Conservation (phyloP, 2,329 filamentous ascomycete species). For the Verticillium nubilum region DNA sequence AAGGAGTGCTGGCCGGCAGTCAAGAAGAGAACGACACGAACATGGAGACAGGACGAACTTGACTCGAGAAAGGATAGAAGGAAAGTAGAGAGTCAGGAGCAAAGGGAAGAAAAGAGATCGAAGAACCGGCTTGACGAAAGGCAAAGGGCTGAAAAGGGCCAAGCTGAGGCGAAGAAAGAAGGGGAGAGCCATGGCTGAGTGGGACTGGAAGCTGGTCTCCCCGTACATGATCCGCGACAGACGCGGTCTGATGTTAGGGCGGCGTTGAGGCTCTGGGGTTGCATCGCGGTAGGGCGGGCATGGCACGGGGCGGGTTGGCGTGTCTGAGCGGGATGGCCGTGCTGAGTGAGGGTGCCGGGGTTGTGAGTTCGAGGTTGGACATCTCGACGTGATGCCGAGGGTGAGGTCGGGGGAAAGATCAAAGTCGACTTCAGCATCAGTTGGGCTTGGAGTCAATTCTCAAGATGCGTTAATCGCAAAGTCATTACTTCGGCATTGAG, state of each 20-base stretch:
- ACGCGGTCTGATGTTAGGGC: neutral
- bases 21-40: conserved; percentile 7
- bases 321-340: neutral
- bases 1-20: neutral
- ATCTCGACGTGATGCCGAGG: neutral
- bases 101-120: neutral
- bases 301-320: neutral
- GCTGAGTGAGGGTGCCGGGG: neutral
- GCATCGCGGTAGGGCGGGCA: neutral
- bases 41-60: conserved; percentile 7
- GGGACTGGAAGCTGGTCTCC: neutral
- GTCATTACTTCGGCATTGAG: neutral
- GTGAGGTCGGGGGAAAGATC: neutral
- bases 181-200: neutral
- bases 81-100: conserved; percentile 3
- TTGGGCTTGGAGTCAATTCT: neutral
- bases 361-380: neutral
- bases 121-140: neutral
- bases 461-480: neutral
- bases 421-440: no score
- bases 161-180: conserved; percentile 1
- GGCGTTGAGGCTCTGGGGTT: neutral
- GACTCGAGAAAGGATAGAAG: conserved; percentile 3
- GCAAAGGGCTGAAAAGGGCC: neutral
- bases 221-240: conserved; percentile 1